Conservation (phyloP, 148 eudicot species). For the Gaultheria prostrata region DNA sequence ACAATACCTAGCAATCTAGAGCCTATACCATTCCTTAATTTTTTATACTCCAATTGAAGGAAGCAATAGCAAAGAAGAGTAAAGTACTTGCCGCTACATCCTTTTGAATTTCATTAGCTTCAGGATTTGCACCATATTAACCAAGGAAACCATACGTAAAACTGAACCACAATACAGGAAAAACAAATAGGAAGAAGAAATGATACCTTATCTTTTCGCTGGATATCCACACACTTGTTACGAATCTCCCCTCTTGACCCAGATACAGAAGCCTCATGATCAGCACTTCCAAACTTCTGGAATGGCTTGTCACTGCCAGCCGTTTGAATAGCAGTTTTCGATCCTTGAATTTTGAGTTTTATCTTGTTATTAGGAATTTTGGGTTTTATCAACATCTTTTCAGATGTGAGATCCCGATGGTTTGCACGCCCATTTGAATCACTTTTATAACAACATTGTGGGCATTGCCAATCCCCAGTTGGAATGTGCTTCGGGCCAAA, state of each 20-base stretch:
- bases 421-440: slow-evolving; percentile 30
- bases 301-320: too few relatives aligned
- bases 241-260: slow-evolving; percentile 31
- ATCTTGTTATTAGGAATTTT: too few relatives aligned
- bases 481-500: too few relatives aligned
- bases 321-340: neutral
- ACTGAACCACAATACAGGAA: neutral
- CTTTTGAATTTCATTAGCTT: slow-evolving; percentile 7
- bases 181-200: neutral
- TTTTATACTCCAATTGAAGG: neutral
- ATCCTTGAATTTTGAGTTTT: slow-evolving; percentile 37
- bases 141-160: neutral
- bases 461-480: slow-evolving; percentile 80
- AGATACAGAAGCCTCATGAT: slow-evolving; percentile 29
- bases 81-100: neutral
- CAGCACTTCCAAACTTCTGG: slow-evolving; percentile 29
- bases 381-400: slow-evolving; percentile 48
- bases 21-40: neutral
- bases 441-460: slow-evolving; percentile 43
- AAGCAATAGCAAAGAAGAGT: neutral
- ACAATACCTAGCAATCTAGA: neutral
- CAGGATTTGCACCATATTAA: neutral
- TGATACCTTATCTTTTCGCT: slow-evolving; percentile 51
- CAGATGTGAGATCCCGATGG: slow-evolving; percentile 35
- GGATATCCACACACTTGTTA: slow-evolving; percentile 32